Conservation (phyloP, 768 basidiomycete genomes). For the Dacryopinax spathularia region DNA sequence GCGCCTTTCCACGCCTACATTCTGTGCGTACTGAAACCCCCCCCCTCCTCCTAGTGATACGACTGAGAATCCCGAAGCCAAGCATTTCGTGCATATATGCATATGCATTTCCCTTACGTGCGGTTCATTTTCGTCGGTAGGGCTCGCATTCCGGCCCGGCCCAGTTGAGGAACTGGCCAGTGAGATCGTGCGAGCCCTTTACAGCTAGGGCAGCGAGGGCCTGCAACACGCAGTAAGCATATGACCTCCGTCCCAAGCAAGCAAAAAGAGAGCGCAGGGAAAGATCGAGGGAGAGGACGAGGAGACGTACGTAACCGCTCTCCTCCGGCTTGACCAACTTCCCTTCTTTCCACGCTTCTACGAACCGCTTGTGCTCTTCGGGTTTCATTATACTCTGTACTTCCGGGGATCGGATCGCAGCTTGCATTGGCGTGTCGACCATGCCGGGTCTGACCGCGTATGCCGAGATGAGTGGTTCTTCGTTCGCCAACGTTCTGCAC, state of each 20-base stretch:
- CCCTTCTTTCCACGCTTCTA: slow-evolving; percentile 44
- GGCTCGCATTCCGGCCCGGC: slow-evolving; percentile 24
- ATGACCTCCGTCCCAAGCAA: background rate
- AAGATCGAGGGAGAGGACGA: background rate
- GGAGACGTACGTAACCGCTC: slow-evolving; percentile 38
- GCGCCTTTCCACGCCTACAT: too few relatives aligned
- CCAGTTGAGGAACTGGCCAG: slow-evolving; percentile 73
- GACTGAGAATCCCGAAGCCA: too few relatives aligned
- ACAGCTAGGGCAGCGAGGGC: slow-evolving; percentile 62
- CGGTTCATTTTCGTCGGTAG: too few relatives aligned
- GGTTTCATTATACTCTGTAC: slow-evolving; percentile 36
- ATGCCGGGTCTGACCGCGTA: slow-evolving; percentile 77
- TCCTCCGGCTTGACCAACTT: slow-evolving; percentile 61
- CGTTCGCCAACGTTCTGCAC: slow-evolving; percentile 62
- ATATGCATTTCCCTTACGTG: too few relatives aligned
- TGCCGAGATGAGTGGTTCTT: slow-evolving; percentile 61
- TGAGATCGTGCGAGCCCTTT: slow-evolving; percentile 44
- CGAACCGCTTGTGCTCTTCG: slow-evolving; percentile 43
- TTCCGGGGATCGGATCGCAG: slow-evolving; percentile 37
- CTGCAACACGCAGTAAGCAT: slow-evolving; percentile 6
- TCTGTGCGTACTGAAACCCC: too few relatives aligned
- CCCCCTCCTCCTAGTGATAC: too few relatives aligned
- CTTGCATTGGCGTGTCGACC: slow-evolving; percentile 84
- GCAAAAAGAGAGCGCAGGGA: background rate
- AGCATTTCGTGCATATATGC: too few relatives aligned